Evolutionary conservation across 192 early-diverging fungal species (phyloP).

Genomic region (Podila epicladia): DNA sequence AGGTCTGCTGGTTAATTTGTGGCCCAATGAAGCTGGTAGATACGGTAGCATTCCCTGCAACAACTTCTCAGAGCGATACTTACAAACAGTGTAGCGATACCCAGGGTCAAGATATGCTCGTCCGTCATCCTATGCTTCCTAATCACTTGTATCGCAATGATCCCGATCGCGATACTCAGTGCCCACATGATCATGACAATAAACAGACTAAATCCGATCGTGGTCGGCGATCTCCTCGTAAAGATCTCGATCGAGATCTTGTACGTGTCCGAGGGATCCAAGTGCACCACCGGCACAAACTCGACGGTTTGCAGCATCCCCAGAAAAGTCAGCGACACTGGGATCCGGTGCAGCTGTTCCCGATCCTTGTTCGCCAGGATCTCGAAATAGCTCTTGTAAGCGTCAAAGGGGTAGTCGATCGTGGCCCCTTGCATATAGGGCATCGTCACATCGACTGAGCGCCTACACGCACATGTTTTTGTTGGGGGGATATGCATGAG

Average conservation of each 20-base stretch:
- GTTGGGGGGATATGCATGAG: neutral
- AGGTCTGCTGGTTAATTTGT: neutral
- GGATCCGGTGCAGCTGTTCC: slow-evolving; percentile 51
- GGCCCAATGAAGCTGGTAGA: slow-evolving; percentile 52
- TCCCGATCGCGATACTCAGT: slow-evolving; percentile 50
- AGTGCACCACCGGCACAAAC: slow-evolving; percentile 46
- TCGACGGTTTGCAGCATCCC: slow-evolving; percentile 55
- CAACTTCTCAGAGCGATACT: slow-evolving; percentile 32
- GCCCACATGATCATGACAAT: slow-evolving; percentile 62
- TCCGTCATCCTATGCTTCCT: slow-evolving; percentile 50
- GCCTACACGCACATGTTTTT: slow-evolving; percentile 4
- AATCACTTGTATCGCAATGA: slow-evolving; percentile 58
- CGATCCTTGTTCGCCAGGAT: slow-evolving; percentile 49
- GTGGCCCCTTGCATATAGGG: slow-evolving; percentile 47
- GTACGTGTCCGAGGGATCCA: slow-evolving; percentile 25
- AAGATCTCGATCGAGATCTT: slow-evolving; percentile 54
- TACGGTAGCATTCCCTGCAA: neutral
- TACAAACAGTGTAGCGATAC: slow-evolving; percentile 57
- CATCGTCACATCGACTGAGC: slow-evolving; percentile 48
- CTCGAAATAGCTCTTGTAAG: slow-evolving; percentile 58
- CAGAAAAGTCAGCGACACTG: slow-evolving; percentile 52
- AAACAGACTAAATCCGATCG: slow-evolving; percentile 58
- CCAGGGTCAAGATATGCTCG: slow-evolving; percentile 54
- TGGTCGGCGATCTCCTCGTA: slow-evolving; percentile 54
- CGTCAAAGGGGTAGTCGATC: slow-evolving; percentile 61